Percentiles rank a stretch among this genome's conserved stretches.
These are phyloP conservation scores for Lagenaria siceraria DNA, from an alignment of 306 rosid genomes.

Conservation along the genomic window DNA sequence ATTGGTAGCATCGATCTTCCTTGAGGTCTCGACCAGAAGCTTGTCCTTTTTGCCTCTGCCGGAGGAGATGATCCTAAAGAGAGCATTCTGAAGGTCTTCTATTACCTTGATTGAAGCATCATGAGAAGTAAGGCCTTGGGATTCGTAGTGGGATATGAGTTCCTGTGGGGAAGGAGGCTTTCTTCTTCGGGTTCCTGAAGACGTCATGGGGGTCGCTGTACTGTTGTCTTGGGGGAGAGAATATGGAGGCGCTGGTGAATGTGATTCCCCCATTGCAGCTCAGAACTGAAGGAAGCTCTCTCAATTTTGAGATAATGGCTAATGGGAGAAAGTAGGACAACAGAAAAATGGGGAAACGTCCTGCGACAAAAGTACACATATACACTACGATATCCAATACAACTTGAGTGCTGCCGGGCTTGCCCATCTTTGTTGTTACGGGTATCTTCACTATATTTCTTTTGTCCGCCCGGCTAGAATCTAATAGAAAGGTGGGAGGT, in stretches of 20 bases:
- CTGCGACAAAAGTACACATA: background rate
- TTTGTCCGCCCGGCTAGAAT: no score
- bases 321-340: background rate
- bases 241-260: background rate
- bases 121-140: slow-evolving; percentile 51
- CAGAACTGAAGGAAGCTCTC: background rate
- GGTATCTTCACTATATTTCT: no score
- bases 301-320: background rate
- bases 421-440: no score
- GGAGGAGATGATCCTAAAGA: slow-evolving; percentile 54
- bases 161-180: slow-evolving; percentile 52
- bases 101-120: slow-evolving; percentile 76
- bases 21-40: slow-evolving; percentile 37
- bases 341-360: background rate
- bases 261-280: slow-evolving; percentile 18
- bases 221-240: background rate
- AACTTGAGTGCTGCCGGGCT: no score
- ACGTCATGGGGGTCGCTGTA: background rate
- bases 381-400: no score
- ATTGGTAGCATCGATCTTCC: slow-evolving; percentile 45
- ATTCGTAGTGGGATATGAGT: slow-evolving; percentile 63
- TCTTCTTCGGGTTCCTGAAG: slow-evolving; percentile 15
- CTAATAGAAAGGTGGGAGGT: no score
- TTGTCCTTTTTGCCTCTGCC: slow-evolving; percentile 51
- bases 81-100: slow-evolving; percentile 72